phyloP scores from a whole-genome alignment of 1,139 yeast genomes.

The Pichia sp. region DNA sequence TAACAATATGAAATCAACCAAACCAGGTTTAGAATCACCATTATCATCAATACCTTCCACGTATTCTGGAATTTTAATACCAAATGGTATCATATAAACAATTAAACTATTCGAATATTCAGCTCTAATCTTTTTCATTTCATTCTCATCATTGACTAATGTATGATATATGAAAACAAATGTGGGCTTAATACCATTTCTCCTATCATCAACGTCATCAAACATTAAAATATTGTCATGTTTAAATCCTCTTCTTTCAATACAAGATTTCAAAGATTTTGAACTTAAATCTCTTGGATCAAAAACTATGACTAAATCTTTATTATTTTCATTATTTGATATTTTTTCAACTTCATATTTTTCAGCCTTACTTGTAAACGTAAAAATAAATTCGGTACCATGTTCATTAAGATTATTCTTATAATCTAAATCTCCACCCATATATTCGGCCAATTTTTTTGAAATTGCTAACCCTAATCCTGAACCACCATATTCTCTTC shows the following conservation, averaged over 20 bases:
- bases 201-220: conserved; percentile 1
- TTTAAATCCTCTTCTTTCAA: conserved; percentile 31
- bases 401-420: conserved; percentile 43
- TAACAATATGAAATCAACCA: conserved; percentile 31
- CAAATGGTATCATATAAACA: conserved; percentile 15
- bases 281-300: conserved; percentile 5
- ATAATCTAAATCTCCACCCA: conserved; percentile 52
- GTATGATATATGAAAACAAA: conserved; percentile 5
- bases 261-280: conserved; percentile 31
- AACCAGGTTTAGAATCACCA: conserved; percentile 20
- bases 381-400: conserved; percentile 48
- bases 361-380: conserved; percentile 30
- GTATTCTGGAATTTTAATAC: conserved; percentile 9
- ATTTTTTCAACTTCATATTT: conserved; percentile 2
- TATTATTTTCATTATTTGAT: conserved; percentile 7
- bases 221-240: background rate
- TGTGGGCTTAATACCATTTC: background rate
- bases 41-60: conserved; percentile 14
- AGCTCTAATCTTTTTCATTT: background rate
- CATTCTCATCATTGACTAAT: background rate
- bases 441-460: conserved; percentile 49
- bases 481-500: conserved; percentile 53
- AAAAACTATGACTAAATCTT: conserved; percentile 1
- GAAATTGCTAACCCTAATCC: conserved; percentile 58
- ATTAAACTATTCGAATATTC: conserved; percentile 2